Evolutionary conservation across 2,329 filamentous ascomycete species (phyloP), one percentile per base, ranked within the genome.

Genomic region (Colletotrichum orbiculare): DNA sequence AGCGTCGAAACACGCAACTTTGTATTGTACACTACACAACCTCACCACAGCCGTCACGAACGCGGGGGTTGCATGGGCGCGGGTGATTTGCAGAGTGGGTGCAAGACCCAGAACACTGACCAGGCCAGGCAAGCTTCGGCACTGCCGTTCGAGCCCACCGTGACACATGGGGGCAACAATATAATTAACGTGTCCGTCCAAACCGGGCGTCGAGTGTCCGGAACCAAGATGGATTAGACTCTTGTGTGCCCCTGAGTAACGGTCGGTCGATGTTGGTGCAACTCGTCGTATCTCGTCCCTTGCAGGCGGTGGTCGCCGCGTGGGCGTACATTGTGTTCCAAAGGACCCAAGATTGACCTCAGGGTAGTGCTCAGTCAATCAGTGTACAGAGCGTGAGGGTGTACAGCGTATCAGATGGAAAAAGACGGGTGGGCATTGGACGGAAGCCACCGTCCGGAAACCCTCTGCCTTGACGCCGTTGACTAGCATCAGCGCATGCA

Each of bases 31-130:
- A 25, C 25, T 25, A 4, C 25, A 25, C 25, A 25, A 25, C 25
- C 48, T 50, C 52, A 57, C 45, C 43, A 25, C 17, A 48, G 50
- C 41, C 41, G 37, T 25, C 35, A 15, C 34, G 39, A 63, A 52
- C 52, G 63, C 58, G 63, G 58, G 61, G 63, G 47, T 53, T 58
- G 63, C 53, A 64, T 63, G 52, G 53, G 43, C 43, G 42, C 63
- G 63, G 59, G 53, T 59, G 63, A 59, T 64, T 47, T 56, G 59
- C 63, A 59, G 43, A 25, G 60, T 50, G 48, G 53, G 42, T 58
- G 49, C 33, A 47, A 47, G 53, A 35, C 50, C 55, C 54, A 25
- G 25, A 43, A 65, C 38, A 48, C 62, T 62, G 52, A 48, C 46
- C 58, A 42, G 17, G 58, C 11, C 52, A 62, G 64, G 47, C 42